Evolutionary conservation across 805 yeast genomes (phyloP), one percentile per base, ranked within the genome.

Genomic region (Zygotorulaspora chibaensis): DNA sequence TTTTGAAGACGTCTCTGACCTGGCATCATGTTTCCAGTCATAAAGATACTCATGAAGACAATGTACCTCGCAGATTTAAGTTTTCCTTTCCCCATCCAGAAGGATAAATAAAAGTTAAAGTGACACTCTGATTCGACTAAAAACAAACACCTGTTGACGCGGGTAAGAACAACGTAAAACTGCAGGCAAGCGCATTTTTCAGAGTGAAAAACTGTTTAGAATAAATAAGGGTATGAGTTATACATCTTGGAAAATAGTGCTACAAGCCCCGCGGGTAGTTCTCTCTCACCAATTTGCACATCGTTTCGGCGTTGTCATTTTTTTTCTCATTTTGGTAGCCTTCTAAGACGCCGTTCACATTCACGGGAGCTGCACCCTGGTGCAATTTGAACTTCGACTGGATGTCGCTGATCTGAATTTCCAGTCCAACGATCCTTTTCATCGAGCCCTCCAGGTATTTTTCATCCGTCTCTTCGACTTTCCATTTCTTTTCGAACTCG

Each of bases 361-460:
- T 82, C 10, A 59, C 60, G 5, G 53, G 54, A 16, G 62, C 55
- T 65, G 61, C 68, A 20, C 72, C 69, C 63, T 82, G 87, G 54
- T 77, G 79, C 51, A 80, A 71, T 58, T 82, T 82, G 65, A 72
- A 78, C 61, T 80, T 79, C 40, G 77, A 75, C 53, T 78, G 75
- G 7, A 70, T 61, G 13, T 65, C 59, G 2, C 57, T 57, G 27
- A 81, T 73, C 46, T 73, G 77, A 44, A 82, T 71, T 54, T 76
- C 75, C 31, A 82, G 55, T 0, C 86, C 87, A 15, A 72, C 73
- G 48, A 82, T 80, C 11, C 73, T 72, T 53, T 74, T 77, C 49
- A 72, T 67, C 67, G 70, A 50, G 2, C 67, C 47, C 20, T 68
- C 68, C 27, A 74, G 36, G 49, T 76, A 79, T 2, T 57, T 59